A percentile compares a stretch with the other conserved stretches of the same genome.
Conservation (phyloP, 2,329 filamentous ascomycete genomes). For the Ceratocystis diversiconidia region DNA sequence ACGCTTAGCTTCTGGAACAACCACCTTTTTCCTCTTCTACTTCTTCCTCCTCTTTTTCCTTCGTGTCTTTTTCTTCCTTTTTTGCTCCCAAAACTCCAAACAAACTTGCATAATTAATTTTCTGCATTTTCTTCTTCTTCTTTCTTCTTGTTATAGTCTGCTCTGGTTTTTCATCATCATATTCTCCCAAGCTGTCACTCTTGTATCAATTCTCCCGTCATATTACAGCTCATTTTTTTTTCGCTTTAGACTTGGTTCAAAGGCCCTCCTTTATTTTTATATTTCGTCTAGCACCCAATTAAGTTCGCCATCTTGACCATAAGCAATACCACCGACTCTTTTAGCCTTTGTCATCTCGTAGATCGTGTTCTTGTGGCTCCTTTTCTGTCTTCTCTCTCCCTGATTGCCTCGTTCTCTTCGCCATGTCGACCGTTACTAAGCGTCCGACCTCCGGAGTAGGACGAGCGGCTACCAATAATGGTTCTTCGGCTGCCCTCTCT, state of each 20-base stretch:
- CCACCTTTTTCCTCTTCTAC: background rate
- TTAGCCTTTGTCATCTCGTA: too few relatives aligned
- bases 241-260: background rate
- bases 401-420: background rate
- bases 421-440: slow-evolving; percentile 16
- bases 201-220: background rate
- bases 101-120: background rate
- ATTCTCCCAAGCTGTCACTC: background rate
- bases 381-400: background rate
- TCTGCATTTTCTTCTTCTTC: background rate
- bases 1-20: slow-evolving; percentile 1
- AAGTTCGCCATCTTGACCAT: background rate
- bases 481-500: slow-evolving; percentile 31
- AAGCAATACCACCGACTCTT: background rate
- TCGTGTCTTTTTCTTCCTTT: background rate
- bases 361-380: background rate
- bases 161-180: background rate
- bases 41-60: background rate
- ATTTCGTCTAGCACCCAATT: background rate
- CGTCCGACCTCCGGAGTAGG: slow-evolving; percentile 17
- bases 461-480: slow-evolving; percentile 21
- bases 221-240: background rate
- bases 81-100: background rate
- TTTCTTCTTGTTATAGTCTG: too few relatives aligned
- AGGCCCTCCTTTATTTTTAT: too few relatives aligned